Evolutionary conservation across 2,329 filamentous ascomycete species (phyloP).

Genomic region (Cordyceps cicadae): DNA sequence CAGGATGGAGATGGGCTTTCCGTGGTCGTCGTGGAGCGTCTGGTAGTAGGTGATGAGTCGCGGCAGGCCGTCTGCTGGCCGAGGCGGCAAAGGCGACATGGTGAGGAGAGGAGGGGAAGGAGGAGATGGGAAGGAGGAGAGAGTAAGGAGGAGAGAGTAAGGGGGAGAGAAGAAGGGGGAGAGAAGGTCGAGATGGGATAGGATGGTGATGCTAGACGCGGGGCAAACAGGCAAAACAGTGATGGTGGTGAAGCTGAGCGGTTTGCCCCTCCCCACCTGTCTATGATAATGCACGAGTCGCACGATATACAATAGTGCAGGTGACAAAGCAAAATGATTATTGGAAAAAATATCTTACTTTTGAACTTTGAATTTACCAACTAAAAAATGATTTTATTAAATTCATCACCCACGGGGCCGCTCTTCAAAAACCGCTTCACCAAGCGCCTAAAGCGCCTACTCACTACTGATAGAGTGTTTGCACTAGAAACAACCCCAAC

Average conservation of each 20-base stretch:
- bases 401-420: too few relatives aligned
- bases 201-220: neutral
- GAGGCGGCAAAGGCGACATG: conserved; percentile 26
- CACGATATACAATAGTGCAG: neutral
- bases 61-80: conserved; percentile 26
- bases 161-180: too few relatives aligned
- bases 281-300: neutral
- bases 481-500: too few relatives aligned
- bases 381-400: too few relatives aligned
- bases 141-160: too few relatives aligned
- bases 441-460: too few relatives aligned
- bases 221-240: neutral
- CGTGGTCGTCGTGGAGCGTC: conserved; percentile 40
- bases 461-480: too few relatives aligned
- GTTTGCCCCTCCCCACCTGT: neutral
- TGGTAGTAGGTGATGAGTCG: conserved; percentile 47
- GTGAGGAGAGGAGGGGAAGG: neutral
- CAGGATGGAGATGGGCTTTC: conserved; percentile 43
- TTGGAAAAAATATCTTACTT: too few relatives aligned
- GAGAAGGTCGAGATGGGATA: neutral
- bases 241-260: neutral
- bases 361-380: too few relatives aligned
- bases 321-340: neutral
- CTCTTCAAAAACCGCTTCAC: too few relatives aligned
- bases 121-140: neutral